These are phyloP conservation scores for Scytalidium sp. DNA, from an alignment of 2,329 filamentous ascomycete species.

Conservation along the genomic window DNA sequence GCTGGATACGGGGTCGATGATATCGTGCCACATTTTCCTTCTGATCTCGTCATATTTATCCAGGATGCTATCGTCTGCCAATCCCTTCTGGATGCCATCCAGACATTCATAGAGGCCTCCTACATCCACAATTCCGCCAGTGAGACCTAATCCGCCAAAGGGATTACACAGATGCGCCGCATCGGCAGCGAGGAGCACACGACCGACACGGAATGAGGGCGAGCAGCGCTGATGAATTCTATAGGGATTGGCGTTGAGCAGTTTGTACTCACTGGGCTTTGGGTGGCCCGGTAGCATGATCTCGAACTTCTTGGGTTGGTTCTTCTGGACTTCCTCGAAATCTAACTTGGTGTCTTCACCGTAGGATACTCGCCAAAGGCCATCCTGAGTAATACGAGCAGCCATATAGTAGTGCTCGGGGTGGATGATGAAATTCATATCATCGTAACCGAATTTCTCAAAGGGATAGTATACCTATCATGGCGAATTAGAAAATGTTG, in stretches of 20 bases:
- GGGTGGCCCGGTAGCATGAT: slow-evolving; percentile 58
- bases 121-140: slow-evolving; percentile 62
- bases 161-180: slow-evolving; percentile 48
- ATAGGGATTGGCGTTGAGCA: slow-evolving; percentile 50
- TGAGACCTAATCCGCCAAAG: slow-evolving; percentile 59
- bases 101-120: slow-evolving; percentile 60
- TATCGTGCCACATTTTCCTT: slow-evolving; percentile 31
- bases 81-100: slow-evolving; percentile 30
- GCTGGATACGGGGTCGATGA: slow-evolving; percentile 36
- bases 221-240: slow-evolving; percentile 47
- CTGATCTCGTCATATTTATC: slow-evolving; percentile 35
- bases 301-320: slow-evolving; percentile 54
- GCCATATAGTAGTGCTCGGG: slow-evolving; percentile 62
- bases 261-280: slow-evolving; percentile 53
- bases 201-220: slow-evolving; percentile 40
- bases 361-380: slow-evolving; percentile 62
- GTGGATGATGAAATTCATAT: slow-evolving; percentile 60
- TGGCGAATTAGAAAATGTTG: no score
- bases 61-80: slow-evolving; percentile 32
- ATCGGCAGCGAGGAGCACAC: slow-evolving; percentile 44
- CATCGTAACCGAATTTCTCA: slow-evolving; percentile 48
- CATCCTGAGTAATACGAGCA: slow-evolving; percentile 55
- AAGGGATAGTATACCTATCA: slow-evolving; percentile 63
- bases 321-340: slow-evolving; percentile 47
- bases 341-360: slow-evolving; percentile 53